Conservation (phyloP, 805 yeast genomes). For the Starmera quercuum region DNA sequence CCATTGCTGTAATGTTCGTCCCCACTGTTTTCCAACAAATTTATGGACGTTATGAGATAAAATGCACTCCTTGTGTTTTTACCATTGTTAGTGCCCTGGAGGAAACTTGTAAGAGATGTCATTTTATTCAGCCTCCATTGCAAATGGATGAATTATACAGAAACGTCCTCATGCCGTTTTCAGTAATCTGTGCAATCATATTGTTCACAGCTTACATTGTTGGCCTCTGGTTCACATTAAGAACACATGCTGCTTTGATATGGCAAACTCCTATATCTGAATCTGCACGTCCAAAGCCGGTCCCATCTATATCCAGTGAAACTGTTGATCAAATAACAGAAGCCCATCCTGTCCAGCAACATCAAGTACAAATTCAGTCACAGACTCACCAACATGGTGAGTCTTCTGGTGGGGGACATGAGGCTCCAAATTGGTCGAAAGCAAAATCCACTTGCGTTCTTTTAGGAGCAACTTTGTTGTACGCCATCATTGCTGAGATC, state of each 20-base stretch:
- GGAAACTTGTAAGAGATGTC: slow-evolving; percentile 59
- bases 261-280: slow-evolving; percentile 66
- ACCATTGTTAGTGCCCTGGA: slow-evolving; percentile 8
- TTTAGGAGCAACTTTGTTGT: slow-evolving; percentile 74
- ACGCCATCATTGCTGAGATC: slow-evolving; percentile 92
- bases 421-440: slow-evolving; percentile 96
- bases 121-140: slow-evolving; percentile 71
- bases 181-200: slow-evolving; percentile 70
- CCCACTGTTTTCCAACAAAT: slow-evolving; percentile 88
- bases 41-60: slow-evolving; percentile 77
- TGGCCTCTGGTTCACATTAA: slow-evolving; percentile 86
- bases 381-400: slow-evolving; percentile 11
- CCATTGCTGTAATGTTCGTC: slow-evolving; percentile 83
- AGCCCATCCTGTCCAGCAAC: slow-evolving; percentile 3
- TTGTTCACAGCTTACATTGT: slow-evolving; percentile 78
- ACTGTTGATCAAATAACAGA: slow-evolving; percentile 6
- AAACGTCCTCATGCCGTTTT: slow-evolving; percentile 71
- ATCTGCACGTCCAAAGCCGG: slow-evolving; percentile 16
- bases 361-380: slow-evolving; percentile 5
- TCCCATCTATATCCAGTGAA: slow-evolving; percentile 2
- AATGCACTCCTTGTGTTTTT: slow-evolving; percentile 50
- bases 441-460: slow-evolving; percentile 75
- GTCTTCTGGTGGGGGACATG: slow-evolving; percentile 55
- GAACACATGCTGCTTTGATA: slow-evolving; percentile 94
- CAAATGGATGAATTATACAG: slow-evolving; percentile 60